Base-by-base conservation (phyloP, 169 alveolate species). In the Eimeria mitis region DNA sequence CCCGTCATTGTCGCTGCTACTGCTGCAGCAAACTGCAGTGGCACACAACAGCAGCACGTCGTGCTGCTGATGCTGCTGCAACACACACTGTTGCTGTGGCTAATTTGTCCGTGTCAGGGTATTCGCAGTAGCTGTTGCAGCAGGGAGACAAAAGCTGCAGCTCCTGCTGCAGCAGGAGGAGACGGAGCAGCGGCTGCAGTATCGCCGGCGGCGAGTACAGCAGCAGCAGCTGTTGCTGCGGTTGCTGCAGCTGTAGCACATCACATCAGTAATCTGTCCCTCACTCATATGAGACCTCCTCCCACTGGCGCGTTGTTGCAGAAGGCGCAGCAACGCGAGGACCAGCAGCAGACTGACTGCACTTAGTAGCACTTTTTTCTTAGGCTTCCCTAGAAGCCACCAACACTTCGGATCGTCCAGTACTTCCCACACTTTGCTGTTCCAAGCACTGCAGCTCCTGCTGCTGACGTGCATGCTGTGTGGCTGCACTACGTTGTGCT, bases 321-420 rank as follows among this genome's bases (percentile, higher is more conserved):
- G 68, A 65, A 63, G 92, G 65, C 6, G 81, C 79, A 85, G 92
- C 68, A 54, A 54, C 54, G 90, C 52, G 52, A 13, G 92, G 79
- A 23, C 56, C 76, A 85, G 92, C 92, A 63, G 79, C 92, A 85
- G 76, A 49, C 47, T 37, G 63, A 63, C 92, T 85, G 92, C 79
- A 25, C 42, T n/a, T 56, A 85, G 92, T 85, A 85, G 79, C 92
- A 85, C 76, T 61, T 85, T 84, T 85, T 85, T 54, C 91, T 85
- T 85, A 85, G 92, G 92, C 92, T 85, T 85, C 92, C 92, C 92
- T 85, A 85, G 92, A 85, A 85, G 92, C 92, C 92, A 85, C 92
- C 92, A 81, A 81, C 54, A 16, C 34, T 37, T 13, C 65, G 70
- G 52, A 75, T 56, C 52, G 65, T 76, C 25, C 65, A 76, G 25